Evolutionary conservation across 1,139 yeast species (phyloP).

Genomic region (Pneumocystis wakefieldiae): DNA sequence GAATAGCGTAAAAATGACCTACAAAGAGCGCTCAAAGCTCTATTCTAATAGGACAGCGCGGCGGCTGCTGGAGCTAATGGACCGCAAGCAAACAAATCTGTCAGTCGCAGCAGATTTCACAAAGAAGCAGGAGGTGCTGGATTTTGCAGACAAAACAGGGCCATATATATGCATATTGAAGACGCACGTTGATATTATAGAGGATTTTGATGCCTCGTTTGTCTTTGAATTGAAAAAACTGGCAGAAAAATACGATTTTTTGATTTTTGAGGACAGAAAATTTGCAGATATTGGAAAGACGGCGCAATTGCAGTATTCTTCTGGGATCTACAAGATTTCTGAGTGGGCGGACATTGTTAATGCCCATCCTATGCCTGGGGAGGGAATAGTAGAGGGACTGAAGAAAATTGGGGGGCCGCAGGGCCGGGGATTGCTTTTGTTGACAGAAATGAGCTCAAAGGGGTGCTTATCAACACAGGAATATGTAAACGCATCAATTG

Average conservation of each 20-base stretch:
- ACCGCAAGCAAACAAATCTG: conserved; percentile 63
- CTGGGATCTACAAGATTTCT: conserved; percentile 80
- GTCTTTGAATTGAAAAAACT: conserved; percentile 55
- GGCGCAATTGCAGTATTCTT: conserved; percentile 80
- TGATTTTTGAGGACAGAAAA: conserved; percentile 90
- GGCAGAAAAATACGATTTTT: conserved; percentile 61
- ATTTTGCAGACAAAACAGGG: conserved; percentile 63
- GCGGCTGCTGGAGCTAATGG: conserved; percentile 61
- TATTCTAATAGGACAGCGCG: conserved; percentile 72
- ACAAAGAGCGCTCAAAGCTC: conserved; percentile 49
- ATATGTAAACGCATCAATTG: conserved; percentile 73
- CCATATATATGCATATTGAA: conserved; percentile 85
- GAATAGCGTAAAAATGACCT: conserved; percentile 24
- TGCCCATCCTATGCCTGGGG: conserved; percentile 95
- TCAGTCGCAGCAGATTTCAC: conserved; percentile 94
- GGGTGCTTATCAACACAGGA: conserved; percentile 90
- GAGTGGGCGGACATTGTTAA: conserved; percentile 94
- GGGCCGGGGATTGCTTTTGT: conserved; percentile 74
- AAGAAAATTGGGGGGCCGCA: conserved; percentile 15
- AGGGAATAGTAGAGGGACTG: conserved; percentile 79
- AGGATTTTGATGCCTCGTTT: conserved; percentile 77
- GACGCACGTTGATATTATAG: conserved; percentile 86
- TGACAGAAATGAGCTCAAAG: conserved; percentile 86
- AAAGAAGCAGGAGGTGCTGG: conserved; percentile 58
- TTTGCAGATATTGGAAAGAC: conserved; percentile 99